Evolutionary conservation across 2,329 filamentous ascomycete genomes (phyloP).

Genomic region (Tolypocladium tropicale): DNA sequence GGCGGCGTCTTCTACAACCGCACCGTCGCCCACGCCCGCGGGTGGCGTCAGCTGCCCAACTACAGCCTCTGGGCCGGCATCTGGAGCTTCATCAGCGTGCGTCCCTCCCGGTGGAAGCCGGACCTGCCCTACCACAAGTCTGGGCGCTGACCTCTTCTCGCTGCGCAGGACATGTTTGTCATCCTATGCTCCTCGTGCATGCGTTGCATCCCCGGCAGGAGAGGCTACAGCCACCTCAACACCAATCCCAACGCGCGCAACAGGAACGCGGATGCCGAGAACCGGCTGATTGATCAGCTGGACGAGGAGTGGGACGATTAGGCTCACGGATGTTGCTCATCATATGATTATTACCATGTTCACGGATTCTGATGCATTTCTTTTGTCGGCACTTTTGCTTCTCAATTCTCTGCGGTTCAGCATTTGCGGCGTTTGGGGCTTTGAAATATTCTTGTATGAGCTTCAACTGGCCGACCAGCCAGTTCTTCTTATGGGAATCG

Average conservation of each 20-base stretch:
- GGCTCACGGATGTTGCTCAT: background rate
- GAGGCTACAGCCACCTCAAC: conserved; percentile 58
- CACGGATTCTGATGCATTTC: background rate
- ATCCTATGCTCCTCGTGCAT: conserved; percentile 61
- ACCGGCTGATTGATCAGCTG: conserved; percentile 86
- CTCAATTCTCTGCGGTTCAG: background rate
- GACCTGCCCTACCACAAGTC: conserved; percentile 18
- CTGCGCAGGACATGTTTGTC: conserved; percentile 50
- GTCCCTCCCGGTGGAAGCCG: conserved; percentile 21
- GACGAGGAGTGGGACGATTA: conserved; percentile 95
- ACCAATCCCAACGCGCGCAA: conserved; percentile 38
- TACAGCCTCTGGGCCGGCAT: conserved; percentile 88
- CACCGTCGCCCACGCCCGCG: conserved; percentile 85
- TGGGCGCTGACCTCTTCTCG: conserved; percentile 1
- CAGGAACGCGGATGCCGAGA: conserved; percentile 67
- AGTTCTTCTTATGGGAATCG: background rate
- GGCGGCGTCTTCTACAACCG: conserved; percentile 94
- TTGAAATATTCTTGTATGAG: background rate
- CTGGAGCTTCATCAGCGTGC: conserved; percentile 66
- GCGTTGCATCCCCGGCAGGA: conserved; percentile 50
- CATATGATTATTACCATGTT: background rate
- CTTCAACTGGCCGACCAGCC: background rate
- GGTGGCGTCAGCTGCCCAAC: conserved; percentile 93
- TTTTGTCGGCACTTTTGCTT: background rate
- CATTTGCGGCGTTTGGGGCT: background rate